These are phyloP conservation scores for Tieghemiomyces parasiticus DNA, from an alignment of 192 early-diverging fungal genomes.

Conservation along the genomic window DNA sequence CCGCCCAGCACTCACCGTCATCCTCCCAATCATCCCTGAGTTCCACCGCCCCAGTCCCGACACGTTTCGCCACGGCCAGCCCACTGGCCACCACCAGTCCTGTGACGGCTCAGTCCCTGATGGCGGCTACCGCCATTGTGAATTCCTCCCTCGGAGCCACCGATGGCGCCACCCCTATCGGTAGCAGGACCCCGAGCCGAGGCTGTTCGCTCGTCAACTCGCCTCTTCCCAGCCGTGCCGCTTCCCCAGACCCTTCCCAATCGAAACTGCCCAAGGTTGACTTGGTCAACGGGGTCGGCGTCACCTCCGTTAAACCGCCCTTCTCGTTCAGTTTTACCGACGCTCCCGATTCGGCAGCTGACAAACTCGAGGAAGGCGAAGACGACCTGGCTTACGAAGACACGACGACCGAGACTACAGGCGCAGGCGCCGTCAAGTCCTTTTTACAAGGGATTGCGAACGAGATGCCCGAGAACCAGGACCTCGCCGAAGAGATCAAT, in stretches of 20 bases:
- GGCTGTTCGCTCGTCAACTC: too few species aligned
- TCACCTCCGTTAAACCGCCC: conserved; percentile 9
- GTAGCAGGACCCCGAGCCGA: too few species aligned
- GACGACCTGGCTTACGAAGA: not conserved
- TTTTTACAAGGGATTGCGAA: not conserved
- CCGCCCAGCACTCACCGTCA: not conserved
- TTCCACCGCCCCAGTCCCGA: too few species aligned
- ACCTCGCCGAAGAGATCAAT: not conserved
- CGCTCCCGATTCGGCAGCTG: conserved; percentile 9
- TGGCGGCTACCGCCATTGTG: not conserved
- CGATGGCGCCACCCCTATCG: not conserved
- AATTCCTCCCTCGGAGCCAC: not conserved
- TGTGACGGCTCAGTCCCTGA: not conserved
- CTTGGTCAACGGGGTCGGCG: conserved; percentile 9
- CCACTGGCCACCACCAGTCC: not conserved
- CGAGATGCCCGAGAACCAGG: not conserved
- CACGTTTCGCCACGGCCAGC: not conserved
- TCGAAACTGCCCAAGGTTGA: not conserved
- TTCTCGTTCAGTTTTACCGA: conserved; percentile 10
- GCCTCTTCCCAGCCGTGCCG: not conserved
- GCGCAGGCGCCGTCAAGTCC: not conserved
- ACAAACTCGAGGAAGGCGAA: conserved; percentile 4
- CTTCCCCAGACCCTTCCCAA: not conserved
- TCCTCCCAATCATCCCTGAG: not conserved
- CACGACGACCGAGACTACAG: not conserved